phyloP scores from a whole-genome alignment of 2,329 filamentous ascomycete species.

The Colletotrichum sp. region DNA sequence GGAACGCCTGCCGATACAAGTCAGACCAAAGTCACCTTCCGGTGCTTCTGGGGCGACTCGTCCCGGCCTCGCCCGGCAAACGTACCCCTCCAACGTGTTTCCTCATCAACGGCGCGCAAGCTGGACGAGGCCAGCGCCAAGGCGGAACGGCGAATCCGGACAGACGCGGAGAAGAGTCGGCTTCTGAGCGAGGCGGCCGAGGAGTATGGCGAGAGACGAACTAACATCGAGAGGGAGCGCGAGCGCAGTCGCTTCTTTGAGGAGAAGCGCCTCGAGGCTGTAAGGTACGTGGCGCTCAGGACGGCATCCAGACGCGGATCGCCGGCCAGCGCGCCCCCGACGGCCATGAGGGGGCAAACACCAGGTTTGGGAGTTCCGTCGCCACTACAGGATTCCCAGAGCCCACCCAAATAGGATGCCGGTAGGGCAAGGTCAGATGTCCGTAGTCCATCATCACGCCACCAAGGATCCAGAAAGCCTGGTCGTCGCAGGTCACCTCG shows the following conservation, averaged over 20 bases:
- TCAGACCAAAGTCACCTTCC: conserved; percentile 52
- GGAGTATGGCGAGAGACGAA: conserved; percentile 48
- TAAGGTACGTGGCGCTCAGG: conserved; percentile 37
- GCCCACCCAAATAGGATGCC: not conserved
- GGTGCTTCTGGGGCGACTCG: conserved; percentile 63
- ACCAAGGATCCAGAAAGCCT: not conserved
- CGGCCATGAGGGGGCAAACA: conserved; percentile 5
- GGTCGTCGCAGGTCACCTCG: not conserved
- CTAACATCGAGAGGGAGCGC: conserved; percentile 49
- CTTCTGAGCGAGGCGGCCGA: conserved; percentile 47
- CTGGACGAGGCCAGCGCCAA: conserved; percentile 54
- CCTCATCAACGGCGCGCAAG: conserved; percentile 42
- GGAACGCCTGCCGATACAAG: conserved; percentile 45
- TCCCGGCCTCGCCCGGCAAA: conserved; percentile 40
- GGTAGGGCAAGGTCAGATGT: not conserved
- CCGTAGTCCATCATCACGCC: not conserved
- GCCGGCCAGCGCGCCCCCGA: conserved; percentile 21
- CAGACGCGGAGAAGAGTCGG: conserved; percentile 41
- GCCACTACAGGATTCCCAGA: not conserved
- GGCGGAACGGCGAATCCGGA: conserved; percentile 49
- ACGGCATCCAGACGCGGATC: conserved; percentile 15
- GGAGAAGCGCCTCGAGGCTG: conserved; percentile 48
- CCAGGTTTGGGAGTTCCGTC: not conserved
- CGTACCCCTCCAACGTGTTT: conserved; percentile 41
- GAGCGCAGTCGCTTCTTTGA: conserved; percentile 57